Base-by-base conservation (phyloP, 805 yeast genomes). In the Starmerella stellata region DNA sequence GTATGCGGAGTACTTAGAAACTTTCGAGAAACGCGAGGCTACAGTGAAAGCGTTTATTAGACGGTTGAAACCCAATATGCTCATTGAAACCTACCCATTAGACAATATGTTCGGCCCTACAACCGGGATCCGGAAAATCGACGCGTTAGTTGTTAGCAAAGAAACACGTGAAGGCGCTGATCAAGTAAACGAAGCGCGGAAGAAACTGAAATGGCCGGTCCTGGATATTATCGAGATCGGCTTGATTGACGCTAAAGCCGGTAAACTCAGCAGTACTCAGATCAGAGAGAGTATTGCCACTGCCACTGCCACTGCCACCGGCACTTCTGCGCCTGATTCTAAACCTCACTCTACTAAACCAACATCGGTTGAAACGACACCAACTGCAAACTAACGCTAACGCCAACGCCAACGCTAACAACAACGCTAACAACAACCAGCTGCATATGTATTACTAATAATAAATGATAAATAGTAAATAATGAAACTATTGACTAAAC, bases 71-170 rank as follows among this genome's bases (percentile, higher is more conserved):
- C 74, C 80, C 3, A 42, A 51, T 0, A 52, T 75, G 5, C 40
- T 44, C 0, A 59, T 72, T 9, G 72, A 73, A 21, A 60, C 76
- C 2, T 68, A 67, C 37, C 72, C 76, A 45, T 74, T 90, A 34
- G 68, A 74, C 43, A 96, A 90, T 54, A 68, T 85, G 0, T 83
- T 92, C 58, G 99, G 99, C 0, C 98, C 96, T 3, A 83, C 98
- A 0, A 93, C 82, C 0, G 65, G 68, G 11, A 65, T 78, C 2
- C 64, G 66, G 13, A 75, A 73, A 36, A 80, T 90, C 30, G 79
- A 85, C 47, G 77, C 83, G 1, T 64, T 90, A 30, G 74, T 87
- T 0, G 72, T 90, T 3, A 80, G 93, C 46, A 64, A 71, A 33
- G 98, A 90, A 51, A 77, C 95, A 0, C 58, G 64, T 0, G 54